Conservation (phyloP, 2,329 filamentous ascomycete genomes). For the Sporothrix brasiliensis region DNA sequence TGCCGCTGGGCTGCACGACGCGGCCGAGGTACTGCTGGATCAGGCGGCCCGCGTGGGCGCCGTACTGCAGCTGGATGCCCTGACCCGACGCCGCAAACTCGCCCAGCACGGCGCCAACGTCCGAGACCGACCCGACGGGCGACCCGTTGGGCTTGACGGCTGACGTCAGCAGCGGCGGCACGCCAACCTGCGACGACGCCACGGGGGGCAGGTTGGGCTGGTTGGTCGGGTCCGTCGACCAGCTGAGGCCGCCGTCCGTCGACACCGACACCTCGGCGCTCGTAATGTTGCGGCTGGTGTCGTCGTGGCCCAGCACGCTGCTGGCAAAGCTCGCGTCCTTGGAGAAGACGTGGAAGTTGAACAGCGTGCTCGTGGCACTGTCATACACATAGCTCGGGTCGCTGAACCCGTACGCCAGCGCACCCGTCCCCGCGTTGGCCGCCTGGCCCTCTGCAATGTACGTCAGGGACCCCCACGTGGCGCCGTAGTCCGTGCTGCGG, state of each 20-base stretch:
- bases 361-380: background rate
- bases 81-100: slow-evolving; percentile 8
- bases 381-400: background rate
- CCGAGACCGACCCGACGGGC: background rate
- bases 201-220: slow-evolving; percentile 18
- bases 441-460: slow-evolving; percentile 19
- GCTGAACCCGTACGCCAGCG: background rate
- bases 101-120: slow-evolving; percentile 11
- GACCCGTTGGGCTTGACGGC: slow-evolving; percentile 1
- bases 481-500: slow-evolving; percentile 16
- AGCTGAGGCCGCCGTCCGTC: slow-evolving; percentile 18
- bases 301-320: slow-evolving; percentile 14
- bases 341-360: slow-evolving; percentile 21
- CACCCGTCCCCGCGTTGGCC: slow-evolving; percentile 4
- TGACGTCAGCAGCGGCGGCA: background rate
- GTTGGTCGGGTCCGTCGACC: slow-evolving; percentile 13
- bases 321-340: slow-evolving; percentile 9
- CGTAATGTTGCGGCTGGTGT: slow-evolving; percentile 18
- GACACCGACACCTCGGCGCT: slow-evolving; percentile 18
- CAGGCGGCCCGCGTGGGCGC: background rate
- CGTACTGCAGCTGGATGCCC: slow-evolving; percentile 20
- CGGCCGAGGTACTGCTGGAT: slow-evolving; percentile 6
- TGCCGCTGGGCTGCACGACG: background rate
- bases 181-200: background rate
- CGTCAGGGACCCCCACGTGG: slow-evolving; percentile 5